Evolutionary conservation across 2,329 filamentous ascomycete species (phyloP).

Genomic region (Ceratocystis papillata): DNA sequence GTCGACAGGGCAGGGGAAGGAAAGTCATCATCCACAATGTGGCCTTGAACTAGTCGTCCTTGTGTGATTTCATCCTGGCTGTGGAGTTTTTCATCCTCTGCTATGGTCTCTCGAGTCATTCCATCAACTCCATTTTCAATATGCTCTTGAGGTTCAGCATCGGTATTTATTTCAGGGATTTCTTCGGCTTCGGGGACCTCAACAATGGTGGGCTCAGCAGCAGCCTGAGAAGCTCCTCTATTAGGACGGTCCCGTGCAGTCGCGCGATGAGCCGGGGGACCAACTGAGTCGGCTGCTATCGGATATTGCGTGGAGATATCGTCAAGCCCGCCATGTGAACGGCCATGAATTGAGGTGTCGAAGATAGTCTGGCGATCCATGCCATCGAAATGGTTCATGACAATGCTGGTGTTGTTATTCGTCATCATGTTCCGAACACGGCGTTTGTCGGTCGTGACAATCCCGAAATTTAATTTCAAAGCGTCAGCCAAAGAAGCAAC

Average conservation of each 20-base stretch:
- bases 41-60: constrained; percentile 80
- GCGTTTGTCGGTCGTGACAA: constrained; percentile 77
- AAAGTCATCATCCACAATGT: constrained; percentile 90
- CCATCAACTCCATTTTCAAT: not conserved
- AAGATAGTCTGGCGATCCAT: constrained; percentile 40
- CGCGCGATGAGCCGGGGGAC: constrained; percentile 20
- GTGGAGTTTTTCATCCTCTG: constrained; percentile 58
- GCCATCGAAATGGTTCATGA: constrained; percentile 57
- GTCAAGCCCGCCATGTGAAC: constrained; percentile 18
- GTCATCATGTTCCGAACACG: constrained; percentile 56
- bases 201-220: constrained; percentile 16
- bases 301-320: constrained; percentile 16
- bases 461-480: constrained; percentile 92
- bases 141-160: not conserved
- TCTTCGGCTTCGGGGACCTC: constrained; percentile 21
- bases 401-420: constrained; percentile 72
- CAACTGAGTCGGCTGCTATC: constrained; percentile 10
- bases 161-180: not conserved
- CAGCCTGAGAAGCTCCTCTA: constrained; percentile 15
- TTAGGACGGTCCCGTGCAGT: constrained; percentile 12
- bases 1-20: constrained; percentile 65
- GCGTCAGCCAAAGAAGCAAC: constrained; percentile 94
- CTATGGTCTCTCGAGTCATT: constrained; percentile 29
- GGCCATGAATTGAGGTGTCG: constrained; percentile 29
- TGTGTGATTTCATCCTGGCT: constrained; percentile 83